phyloP scores from a whole-genome alignment of 257 asterid genomes.

The Fraxinus pennsylvanica region DNA sequence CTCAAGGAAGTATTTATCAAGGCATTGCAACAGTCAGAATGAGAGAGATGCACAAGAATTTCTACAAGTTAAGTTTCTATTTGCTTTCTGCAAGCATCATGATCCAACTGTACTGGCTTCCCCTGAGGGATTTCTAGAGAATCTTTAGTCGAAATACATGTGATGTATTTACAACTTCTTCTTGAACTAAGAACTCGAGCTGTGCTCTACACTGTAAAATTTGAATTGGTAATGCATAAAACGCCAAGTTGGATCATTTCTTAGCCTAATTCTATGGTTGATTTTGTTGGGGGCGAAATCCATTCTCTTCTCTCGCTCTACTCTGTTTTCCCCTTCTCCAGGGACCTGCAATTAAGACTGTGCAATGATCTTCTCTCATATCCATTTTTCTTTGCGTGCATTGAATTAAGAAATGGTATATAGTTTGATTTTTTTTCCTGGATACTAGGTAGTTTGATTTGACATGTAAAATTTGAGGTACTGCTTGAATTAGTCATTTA shows the following conservation, averaged over 20 bases:
- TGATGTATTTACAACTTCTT: constrained; percentile 14
- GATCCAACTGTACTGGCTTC: constrained; percentile 19
- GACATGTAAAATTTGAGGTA: not conserved
- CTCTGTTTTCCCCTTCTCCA: not conserved
- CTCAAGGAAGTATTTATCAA: constrained; percentile 62
- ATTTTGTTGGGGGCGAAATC: not conserved
- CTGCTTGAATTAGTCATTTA: not conserved
- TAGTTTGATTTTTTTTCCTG: not conserved
- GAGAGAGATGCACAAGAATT: constrained; percentile 24
- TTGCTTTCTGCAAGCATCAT: constrained; percentile 24
- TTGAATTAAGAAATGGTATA: not conserved
- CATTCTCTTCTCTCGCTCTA: not conserved
- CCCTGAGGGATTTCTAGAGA: constrained; percentile 2
- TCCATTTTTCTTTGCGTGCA: not conserved
- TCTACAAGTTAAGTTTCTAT: constrained; percentile 26
- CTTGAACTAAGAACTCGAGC: constrained; percentile 24
- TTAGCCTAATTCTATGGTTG: constrained; percentile 13
- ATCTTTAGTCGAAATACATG: constrained; percentile 13
- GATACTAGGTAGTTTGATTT: not conserved
- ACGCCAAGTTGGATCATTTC: constrained; percentile 9
- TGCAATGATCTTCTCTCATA: not conserved
- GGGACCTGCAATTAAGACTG: not conserved
- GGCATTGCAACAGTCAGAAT: constrained; percentile 58
- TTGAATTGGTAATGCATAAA: not conserved
- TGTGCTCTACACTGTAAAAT: constrained; percentile 22